phyloP scores from a whole-genome alignment of 805 yeast genomes.

The Blastobotrys peoriensis region DNA sequence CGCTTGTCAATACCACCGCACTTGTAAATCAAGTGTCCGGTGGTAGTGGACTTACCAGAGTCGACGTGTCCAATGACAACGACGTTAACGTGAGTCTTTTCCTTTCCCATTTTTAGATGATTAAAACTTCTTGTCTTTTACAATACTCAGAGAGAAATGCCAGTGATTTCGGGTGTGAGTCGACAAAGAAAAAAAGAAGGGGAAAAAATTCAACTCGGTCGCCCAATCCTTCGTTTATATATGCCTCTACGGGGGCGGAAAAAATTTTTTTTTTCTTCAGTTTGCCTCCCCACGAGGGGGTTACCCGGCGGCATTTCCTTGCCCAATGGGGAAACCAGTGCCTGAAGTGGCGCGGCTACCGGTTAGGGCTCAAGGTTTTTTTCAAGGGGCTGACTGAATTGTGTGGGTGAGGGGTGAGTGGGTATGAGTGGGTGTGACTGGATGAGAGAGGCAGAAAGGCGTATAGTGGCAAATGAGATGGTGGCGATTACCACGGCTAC shows the following conservation, averaged over 20 bases:
- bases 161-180: slow-evolving; percentile 36
- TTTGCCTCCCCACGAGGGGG: slow-evolving; percentile 3
- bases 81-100: slow-evolving; percentile 97
- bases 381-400: no score
- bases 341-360: slow-evolving; percentile 7
- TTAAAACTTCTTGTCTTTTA: slow-evolving; percentile 24
- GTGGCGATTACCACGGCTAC: no score
- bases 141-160: slow-evolving; percentile 36
- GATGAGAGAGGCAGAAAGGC: no score
- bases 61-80: slow-evolving; percentile 99
- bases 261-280: slow-evolving; percentile 10
- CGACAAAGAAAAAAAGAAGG: slow-evolving; percentile 31
- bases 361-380: background rate
- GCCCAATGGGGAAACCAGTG: slow-evolving; percentile 8
- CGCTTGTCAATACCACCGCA: slow-evolving; percentile 98
- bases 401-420: no score
- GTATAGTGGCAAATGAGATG: no score
- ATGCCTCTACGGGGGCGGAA: slow-evolving; percentile 8
- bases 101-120: slow-evolving; percentile 62
- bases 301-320: slow-evolving; percentile 5
- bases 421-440: no score
- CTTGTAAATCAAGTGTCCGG: slow-evolving; percentile 99
- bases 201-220: slow-evolving; percentile 18
- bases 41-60: slow-evolving; percentile 97
- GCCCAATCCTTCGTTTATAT: slow-evolving; percentile 14